Evolutionary conservation across 139 green algal species (phyloP).

Genomic region (Desmodesmus armatus): DNA sequence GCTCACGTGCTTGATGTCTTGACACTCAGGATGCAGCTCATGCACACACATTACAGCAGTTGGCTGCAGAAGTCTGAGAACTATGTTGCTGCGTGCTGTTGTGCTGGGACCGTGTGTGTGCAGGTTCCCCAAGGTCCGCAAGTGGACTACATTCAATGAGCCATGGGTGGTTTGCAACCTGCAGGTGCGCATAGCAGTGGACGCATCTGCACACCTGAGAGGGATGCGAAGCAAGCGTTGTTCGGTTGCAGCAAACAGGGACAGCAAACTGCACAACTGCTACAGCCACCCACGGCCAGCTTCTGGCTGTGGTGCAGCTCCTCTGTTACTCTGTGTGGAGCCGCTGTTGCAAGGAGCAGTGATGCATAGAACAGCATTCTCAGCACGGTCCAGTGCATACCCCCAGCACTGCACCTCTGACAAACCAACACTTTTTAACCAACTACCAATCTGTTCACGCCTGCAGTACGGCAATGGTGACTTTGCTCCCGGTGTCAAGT

Average conservation of each 20-base stretch:
- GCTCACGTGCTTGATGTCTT: no score
- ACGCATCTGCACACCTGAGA: not conserved
- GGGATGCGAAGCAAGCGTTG: no score
- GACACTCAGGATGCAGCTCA: no score
- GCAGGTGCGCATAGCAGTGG: not conserved
- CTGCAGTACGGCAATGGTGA: constrained; percentile 48
- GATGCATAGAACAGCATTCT: not conserved
- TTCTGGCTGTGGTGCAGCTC: no score
- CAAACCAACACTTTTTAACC: not conserved
- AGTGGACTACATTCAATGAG: constrained; percentile 58
- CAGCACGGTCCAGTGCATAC: not conserved
- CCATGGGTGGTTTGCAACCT: constrained; percentile 43
- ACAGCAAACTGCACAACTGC: not conserved
- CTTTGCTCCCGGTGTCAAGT: constrained; percentile 38
- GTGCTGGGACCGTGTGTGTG: no score
- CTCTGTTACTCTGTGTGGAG: no score
- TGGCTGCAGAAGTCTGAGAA: no score
- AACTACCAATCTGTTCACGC: not conserved
- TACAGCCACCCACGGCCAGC: no score
- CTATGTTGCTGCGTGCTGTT: no score
- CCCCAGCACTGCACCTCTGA: not conserved
- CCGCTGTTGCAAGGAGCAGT: not conserved
- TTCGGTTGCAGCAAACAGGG: not conserved
- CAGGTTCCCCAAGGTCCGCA: constrained; percentile 31
- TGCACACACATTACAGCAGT: no score